Evolutionary conservation across 768 basidiomycete genomes (phyloP).

Genomic region (Tephrocybe sp.): DNA sequence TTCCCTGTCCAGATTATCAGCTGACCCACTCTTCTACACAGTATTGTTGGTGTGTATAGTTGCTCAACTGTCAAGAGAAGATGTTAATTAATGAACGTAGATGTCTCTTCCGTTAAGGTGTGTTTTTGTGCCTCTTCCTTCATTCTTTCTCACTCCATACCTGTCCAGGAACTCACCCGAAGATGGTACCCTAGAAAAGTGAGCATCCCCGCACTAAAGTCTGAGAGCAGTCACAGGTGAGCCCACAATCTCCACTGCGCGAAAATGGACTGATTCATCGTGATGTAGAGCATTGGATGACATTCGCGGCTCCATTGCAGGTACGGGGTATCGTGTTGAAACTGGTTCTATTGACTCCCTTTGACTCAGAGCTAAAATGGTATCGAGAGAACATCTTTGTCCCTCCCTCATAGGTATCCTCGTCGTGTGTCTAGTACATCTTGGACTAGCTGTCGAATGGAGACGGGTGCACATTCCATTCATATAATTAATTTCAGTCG

Average conservation of each 20-base stretch:
- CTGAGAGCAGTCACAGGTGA: constrained; percentile 60
- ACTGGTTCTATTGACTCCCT: background rate
- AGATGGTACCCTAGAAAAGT: constrained; percentile 64
- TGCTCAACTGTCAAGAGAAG: no score
- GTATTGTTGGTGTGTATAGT: constrained; percentile 74
- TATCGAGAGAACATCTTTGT: constrained; percentile 77
- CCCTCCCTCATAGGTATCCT: constrained; percentile 20
- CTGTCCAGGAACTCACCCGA: constrained; percentile 62
- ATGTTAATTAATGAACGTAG: constrained; percentile 32
- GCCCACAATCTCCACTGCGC: constrained; percentile 10
- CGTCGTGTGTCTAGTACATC: background rate
- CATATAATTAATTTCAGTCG: no score
- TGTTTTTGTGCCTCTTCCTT: background rate
- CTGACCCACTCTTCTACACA: constrained; percentile 23
- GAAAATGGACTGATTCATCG: background rate
- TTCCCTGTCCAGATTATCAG: background rate
- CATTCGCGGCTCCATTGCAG: constrained; percentile 73
- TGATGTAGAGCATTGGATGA: constrained; percentile 74
- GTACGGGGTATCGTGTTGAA: constrained; percentile 30
- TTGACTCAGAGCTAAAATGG: constrained; percentile 66
- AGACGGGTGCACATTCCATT: no score
- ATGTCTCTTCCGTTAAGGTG: constrained; percentile 85
- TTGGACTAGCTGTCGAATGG: background rate
- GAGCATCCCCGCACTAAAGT: constrained; percentile 25
- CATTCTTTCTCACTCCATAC: background rate